These are phyloP conservation scores for Oxalis stricta DNA, from an alignment of 441 rosid species.

Conservation along the genomic window DNA sequence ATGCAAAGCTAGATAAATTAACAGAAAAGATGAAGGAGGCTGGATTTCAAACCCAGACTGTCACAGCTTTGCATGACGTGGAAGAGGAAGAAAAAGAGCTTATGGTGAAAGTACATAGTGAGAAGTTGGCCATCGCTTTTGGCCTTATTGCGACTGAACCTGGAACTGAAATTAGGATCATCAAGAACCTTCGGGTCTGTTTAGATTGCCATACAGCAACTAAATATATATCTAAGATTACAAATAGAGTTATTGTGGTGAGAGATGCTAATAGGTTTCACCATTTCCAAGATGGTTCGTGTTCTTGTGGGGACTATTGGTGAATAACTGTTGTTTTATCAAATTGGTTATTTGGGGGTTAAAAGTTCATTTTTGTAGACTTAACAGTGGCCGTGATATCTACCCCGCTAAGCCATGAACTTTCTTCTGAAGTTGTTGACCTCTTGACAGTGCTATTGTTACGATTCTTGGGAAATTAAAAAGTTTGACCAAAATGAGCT, in stretches of 20 bases:
- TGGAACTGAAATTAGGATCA: slow-evolving; percentile 57
- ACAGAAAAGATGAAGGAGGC: slow-evolving; percentile 63
- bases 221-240: slow-evolving; percentile 58
- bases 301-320: slow-evolving; percentile 82
- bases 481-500: too few relatives aligned
- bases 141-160: slow-evolving; percentile 58
- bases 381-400: neutral
- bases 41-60: slow-evolving; percentile 52
- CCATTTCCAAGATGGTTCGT: slow-evolving; percentile 55
- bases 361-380: too few relatives aligned
- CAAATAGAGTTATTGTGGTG: slow-evolving; percentile 53
- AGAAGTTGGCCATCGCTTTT: slow-evolving; percentile 69
- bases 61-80: slow-evolving; percentile 58
- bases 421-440: neutral
- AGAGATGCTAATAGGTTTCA: slow-evolving; percentile 77
- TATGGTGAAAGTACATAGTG: slow-evolving; percentile 63
- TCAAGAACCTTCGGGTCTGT: slow-evolving; percentile 73
- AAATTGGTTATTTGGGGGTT: too few relatives aligned
- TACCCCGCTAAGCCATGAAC: neutral
- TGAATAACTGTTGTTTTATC: slow-evolving; percentile 8
- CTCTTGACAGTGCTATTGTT: neutral
- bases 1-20: slow-evolving; percentile 41
- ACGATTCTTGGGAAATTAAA: neutral
- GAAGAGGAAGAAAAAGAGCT: slow-evolving; percentile 82
- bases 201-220: slow-evolving; percentile 64